Evolutionary conservation across 148 eudicot species (phyloP), one percentile per base, ranked within the genome.

Genomic region (Heliamphora exappendiculata): DNA sequence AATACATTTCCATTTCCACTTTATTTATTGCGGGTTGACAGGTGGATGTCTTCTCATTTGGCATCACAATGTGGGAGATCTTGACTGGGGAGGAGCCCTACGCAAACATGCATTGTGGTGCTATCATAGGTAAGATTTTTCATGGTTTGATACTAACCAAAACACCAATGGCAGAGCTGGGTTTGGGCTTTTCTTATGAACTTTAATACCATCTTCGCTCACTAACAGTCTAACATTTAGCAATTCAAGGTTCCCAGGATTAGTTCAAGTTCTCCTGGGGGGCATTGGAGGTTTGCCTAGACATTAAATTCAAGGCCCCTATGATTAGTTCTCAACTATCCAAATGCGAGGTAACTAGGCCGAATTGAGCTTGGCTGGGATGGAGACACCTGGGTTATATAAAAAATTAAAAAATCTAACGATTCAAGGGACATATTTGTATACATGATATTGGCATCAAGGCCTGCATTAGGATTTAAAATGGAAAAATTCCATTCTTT

Each of bases 41-140:
- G 98, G 98, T 95, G 76, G 98, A 95, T 77, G 98, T 95, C 69
- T 95, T 90, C 83, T 95, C 98, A 31, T 95, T 92, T 82, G 98
- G 98, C 66, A 91, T 95, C 68, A 82, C 96, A 62, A 78, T 95
- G 96, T 95, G 98, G 98, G 98, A 95, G 85, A 86, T 95, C 63
- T 86, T 89, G 88, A 92, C 97, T 3, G 94, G 90, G 14, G 98
- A 95, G 71, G 98, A 95, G 85, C 98, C 98, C 28, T 95, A 92
- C 79, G 90, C 91, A 78, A 85, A 89, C 78, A 89, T 95, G 97
- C 98, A 92, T 73, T 95, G 98, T 79, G 98, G 98, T 73, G 90
- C 94, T 57, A 95, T 95, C 75, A 95, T 95, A 82, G 98, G 98
- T 92, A 89, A 81, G 73, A 45, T 69, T 45, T 45, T 67, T 49